These are phyloP conservation scores for Uronychia binucleata DNA, from an alignment of 73 alveolate genomes.

Conservation along the genomic window DNA sequence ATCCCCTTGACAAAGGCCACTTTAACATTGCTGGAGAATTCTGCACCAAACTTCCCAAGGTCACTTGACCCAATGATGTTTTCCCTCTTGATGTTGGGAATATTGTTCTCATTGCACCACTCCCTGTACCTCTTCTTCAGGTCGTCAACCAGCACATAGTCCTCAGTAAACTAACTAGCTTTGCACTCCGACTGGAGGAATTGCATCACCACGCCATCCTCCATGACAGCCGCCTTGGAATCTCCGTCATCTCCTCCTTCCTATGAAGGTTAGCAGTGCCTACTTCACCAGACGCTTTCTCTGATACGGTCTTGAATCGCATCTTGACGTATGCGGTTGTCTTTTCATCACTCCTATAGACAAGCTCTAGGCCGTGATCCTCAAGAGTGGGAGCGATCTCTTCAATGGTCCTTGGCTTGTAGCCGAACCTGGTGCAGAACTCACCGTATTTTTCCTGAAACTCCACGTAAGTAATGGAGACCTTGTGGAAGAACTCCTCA, in stretches of 20 bases:
- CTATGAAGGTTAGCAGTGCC: neutral
- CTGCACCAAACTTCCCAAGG: slow-evolving; percentile 9
- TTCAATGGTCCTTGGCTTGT: slow-evolving; percentile 13
- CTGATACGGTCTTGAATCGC: slow-evolving; percentile 11
- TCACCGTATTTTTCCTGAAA: slow-evolving; percentile 1
- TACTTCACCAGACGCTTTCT: neutral
- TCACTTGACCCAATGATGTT: slow-evolving; percentile 24
- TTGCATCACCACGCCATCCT: neutral
- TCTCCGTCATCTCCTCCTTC: neutral
- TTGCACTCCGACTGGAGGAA: slow-evolving; percentile 12
- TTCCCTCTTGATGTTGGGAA: neutral
- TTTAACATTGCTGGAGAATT: neutral
- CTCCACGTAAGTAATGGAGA: neutral
- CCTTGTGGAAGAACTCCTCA: neutral
- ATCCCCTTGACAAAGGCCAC: slow-evolving; percentile 17
- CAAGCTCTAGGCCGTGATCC: neutral
- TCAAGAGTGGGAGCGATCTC: neutral
- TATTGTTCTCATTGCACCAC: slow-evolving; percentile 10
- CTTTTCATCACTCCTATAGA: neutral
- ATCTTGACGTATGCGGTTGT: slow-evolving; percentile 26
- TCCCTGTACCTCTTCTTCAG: slow-evolving; percentile 9
- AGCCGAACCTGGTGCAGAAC: slow-evolving; percentile 24
- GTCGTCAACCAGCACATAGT: slow-evolving; percentile 12
- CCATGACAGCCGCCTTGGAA: neutral
- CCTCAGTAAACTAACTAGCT: neutral